phyloP scores from a whole-genome alignment of 768 basidiomycete species.

The Russula lepida region DNA sequence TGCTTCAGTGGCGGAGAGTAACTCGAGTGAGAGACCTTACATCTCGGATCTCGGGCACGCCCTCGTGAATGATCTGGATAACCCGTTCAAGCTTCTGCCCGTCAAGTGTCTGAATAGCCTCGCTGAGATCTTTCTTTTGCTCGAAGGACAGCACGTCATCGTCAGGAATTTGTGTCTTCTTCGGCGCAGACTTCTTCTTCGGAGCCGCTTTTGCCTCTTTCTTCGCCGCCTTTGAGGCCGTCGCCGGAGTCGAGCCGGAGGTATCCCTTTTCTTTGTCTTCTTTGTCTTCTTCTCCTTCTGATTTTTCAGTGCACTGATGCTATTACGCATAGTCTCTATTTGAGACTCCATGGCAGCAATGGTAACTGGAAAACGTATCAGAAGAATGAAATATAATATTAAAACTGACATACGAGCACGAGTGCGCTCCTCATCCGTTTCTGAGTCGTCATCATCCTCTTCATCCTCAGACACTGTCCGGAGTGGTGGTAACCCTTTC shows the following conservation, averaged over 20 bases:
- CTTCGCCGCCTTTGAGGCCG: conserved; percentile 53
- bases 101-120: conserved; percentile 83
- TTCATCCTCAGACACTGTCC: conserved; percentile 44
- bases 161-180: conserved; percentile 56
- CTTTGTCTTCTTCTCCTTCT: conserved; percentile 52
- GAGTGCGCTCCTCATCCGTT: conserved; percentile 54
- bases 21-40: conserved; percentile 42
- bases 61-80: conserved; percentile 91
- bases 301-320: conserved; percentile 49
- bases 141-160: conserved; percentile 86
- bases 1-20: conserved; percentile 16
- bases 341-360: conserved; percentile 71
- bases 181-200: conserved; percentile 48
- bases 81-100: conserved; percentile 79
- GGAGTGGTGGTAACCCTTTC: conserved; percentile 62
- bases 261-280: conserved; percentile 59
- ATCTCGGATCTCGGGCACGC: conserved; percentile 87
- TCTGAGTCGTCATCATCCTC: conserved; percentile 58
- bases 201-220: conserved; percentile 39
- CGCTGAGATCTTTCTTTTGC: conserved; percentile 97
- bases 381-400: conserved; percentile 15
- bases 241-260: conserved; percentile 39
- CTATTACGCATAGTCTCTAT: conserved; percentile 71
- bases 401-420: conserved; percentile 39
- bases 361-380: conserved; percentile 42